Conservation (phyloP, 2,329 filamentous ascomycete genomes). For the Colletotrichum camelliae region DNA sequence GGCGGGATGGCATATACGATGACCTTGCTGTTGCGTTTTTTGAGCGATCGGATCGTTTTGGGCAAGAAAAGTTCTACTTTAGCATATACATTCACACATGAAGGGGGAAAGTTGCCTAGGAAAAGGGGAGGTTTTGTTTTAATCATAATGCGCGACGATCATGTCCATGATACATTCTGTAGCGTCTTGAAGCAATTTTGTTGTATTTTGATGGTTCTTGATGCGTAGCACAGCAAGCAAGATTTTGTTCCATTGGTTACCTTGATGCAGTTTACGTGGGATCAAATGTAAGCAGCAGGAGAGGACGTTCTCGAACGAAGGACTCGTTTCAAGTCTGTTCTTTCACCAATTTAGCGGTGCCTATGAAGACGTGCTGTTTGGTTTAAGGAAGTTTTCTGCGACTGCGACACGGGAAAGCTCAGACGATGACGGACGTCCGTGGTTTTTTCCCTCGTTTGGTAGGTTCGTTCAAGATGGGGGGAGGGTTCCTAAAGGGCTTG, state of each 20-base stretch:
- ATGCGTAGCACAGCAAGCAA: background rate
- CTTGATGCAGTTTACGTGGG: background rate
- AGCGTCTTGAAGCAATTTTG: background rate
- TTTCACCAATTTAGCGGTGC: background rate
- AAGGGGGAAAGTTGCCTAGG: background rate
- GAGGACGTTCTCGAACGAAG: background rate
- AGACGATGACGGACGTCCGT: slow-evolving; percentile 8
- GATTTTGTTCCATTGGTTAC: background rate
- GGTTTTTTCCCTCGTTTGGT: background rate
- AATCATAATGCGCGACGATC: background rate
- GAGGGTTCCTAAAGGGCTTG: background rate
- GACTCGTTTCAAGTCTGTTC: background rate
- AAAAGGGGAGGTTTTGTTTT: background rate
- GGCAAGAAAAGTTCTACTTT: background rate
- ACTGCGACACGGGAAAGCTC: background rate
- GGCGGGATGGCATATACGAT: background rate
- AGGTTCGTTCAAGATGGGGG: background rate
- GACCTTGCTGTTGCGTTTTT: background rate
- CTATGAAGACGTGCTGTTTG: background rate
- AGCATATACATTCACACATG: background rate
- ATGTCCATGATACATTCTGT: background rate
- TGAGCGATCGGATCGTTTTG: background rate
- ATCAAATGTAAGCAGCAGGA: background rate
- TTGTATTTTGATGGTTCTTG: background rate
- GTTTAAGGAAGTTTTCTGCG: background rate